Conservation (phyloP, 2,329 filamentous ascomycete species). For the Aspergillus sojae region DNA sequence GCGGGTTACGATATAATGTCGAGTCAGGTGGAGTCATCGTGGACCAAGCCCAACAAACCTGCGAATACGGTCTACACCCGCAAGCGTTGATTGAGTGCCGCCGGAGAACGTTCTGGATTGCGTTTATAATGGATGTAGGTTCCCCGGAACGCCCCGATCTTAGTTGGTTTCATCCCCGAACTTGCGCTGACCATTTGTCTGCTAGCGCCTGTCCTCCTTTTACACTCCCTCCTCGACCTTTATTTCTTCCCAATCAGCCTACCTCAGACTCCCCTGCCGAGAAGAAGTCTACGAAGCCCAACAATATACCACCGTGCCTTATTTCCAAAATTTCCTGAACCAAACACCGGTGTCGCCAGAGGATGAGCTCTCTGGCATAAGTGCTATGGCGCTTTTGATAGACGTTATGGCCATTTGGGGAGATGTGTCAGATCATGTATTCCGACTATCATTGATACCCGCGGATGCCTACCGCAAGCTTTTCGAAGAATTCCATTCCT, state of each 20-base stretch:
- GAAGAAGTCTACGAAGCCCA: conserved; percentile 65
- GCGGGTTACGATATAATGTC: conserved; percentile 64
- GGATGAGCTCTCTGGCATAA: conserved; percentile 44
- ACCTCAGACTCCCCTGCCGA: conserved; percentile 66
- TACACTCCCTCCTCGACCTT: conserved; percentile 57
- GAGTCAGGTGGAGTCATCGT: conserved; percentile 58
- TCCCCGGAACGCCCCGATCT: neutral
- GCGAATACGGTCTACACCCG: conserved; percentile 61
- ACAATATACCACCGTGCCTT: conserved; percentile 58
- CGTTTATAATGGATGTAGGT: conserved; percentile 67
- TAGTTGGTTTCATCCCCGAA: conserved; percentile 18
- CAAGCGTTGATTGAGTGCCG: conserved; percentile 66
- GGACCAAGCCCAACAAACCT: conserved; percentile 45
- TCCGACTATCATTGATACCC: conserved; percentile 53
- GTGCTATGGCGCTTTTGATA: conserved; percentile 63
- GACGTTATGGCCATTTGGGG: conserved; percentile 68
- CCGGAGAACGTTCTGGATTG: conserved; percentile 72
- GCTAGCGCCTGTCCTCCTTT: conserved; percentile 61
- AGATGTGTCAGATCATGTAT: conserved; percentile 63
- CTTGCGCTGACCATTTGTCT: conserved; percentile 18
- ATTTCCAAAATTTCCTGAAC: conserved; percentile 60
- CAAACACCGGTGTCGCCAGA: conserved; percentile 38
- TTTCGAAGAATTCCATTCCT: conserved; percentile 57
- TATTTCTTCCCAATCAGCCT: conserved; percentile 66
- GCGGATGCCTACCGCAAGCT: conserved; percentile 46